Evolutionary conservation across 2,329 filamentous ascomycete genomes (phyloP).

Genomic region (Plenodomus tracheiphilus): DNA sequence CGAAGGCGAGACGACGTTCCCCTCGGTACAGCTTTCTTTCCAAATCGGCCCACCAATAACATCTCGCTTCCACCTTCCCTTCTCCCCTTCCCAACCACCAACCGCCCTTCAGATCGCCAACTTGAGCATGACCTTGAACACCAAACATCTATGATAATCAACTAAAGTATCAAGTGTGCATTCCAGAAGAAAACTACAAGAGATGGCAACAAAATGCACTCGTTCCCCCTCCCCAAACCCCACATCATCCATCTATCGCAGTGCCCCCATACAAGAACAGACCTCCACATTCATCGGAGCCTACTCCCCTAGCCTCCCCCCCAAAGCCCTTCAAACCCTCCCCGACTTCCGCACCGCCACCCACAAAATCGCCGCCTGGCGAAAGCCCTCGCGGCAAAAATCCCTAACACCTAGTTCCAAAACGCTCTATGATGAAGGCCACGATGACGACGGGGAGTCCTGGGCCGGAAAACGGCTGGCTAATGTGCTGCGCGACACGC

Average conservation of each 20-base stretch:
- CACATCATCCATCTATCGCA: conserved; percentile 47
- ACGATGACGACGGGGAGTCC: conserved; percentile 59
- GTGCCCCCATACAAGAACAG: conserved; percentile 53
- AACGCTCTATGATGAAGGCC: conserved; percentile 48
- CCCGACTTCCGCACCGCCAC: conserved; percentile 51
- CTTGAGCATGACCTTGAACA: not conserved
- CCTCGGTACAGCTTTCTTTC: conserved; percentile 13
- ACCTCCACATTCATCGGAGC: conserved; percentile 56
- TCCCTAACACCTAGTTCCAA: conserved; percentile 45
- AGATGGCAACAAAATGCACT: conserved; percentile 39
- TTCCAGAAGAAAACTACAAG: conserved; percentile 2
- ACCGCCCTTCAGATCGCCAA: conserved; percentile 6
- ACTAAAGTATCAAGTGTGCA: not conserved
- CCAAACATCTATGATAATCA: not conserved
- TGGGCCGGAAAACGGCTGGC: conserved; percentile 55
- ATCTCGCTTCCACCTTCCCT: conserved; percentile 11
- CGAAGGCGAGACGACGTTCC: not conserved
- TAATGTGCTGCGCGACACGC: conserved; percentile 50
- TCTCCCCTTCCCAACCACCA: conserved; percentile 2
- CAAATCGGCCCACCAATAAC: conserved; percentile 2
- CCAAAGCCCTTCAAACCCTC: conserved; percentile 48
- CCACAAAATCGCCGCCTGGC: conserved; percentile 58
- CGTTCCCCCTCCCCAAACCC: conserved; percentile 19
- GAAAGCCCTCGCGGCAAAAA: conserved; percentile 52
- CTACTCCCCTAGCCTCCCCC: conserved; percentile 52